Evolutionary conservation across 177 flowering plant genomes (phyloP), one percentile per base, ranked within the genome.

Genomic region (Telopea speciosissima): DNA sequence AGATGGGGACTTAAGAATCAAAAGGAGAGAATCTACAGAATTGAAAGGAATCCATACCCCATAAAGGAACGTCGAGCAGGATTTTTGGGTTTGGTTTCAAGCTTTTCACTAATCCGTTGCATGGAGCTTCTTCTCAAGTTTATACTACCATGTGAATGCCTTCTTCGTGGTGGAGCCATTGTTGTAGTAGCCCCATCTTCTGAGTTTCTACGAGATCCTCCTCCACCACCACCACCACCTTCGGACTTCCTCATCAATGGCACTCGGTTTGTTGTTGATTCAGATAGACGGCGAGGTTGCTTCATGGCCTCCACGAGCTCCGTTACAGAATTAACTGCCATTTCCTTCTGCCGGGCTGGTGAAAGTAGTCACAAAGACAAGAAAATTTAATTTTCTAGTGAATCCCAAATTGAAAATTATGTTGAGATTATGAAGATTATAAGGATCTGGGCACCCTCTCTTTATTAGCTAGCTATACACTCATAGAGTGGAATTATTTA

Each of bases 271-370:
- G 40, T 5, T 36, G 78, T 78, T 3, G 97, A 86, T 76, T 88
- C 96, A 25, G 90, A 88, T 8, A 91, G 79, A 1, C 93, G 76
- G 3, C 87, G 79, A 6, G 97, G 97, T 33, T 79, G 82, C 73
- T 86, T 86, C 68, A 95, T 85, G 42, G 97, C 96, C 56, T 85
- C 65, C 68, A 92, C 81, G 11, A 95, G 87, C 79, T 95, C 99
- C 10, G 85, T 70, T 3, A 92, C 96, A n/a, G 96, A 89, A 73
- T 72, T 83, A 0, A 74, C 36, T 0, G 97, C 97, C 80, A 79
- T 79, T 7, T 92, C 97, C 71, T 89, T 90, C 79, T 91, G 96
- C 12, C 99, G 88, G 33, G 97, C 97, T 95, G 89, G 78, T 36
- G 76, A 60, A 73, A 58, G n/a, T 52, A 52, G n/a, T 31, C 33